A percentile compares a stretch with the other conserved stretches of the same genome.
Evolutionary conservation across 192 early-diverging fungal species (phyloP).

Genomic region (Backusella westeae): DNA sequence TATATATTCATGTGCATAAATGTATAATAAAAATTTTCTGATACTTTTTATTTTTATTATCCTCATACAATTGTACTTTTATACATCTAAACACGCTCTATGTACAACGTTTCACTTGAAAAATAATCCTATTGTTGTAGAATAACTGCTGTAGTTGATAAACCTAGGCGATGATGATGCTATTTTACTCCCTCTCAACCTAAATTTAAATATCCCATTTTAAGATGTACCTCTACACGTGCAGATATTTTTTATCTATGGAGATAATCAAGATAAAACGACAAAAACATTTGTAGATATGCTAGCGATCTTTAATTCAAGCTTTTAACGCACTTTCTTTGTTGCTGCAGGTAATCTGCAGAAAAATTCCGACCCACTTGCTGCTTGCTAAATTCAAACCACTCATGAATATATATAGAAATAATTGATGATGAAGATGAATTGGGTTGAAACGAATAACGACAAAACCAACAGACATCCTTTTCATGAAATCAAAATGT

Average conservation of each 20-base stretch:
- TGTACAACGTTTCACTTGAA: background rate
- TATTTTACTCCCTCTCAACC: background rate
- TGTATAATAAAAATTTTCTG: background rate
- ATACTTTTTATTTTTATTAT: background rate
- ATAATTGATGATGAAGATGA: background rate
- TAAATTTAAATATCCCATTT: background rate
- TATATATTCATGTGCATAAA: background rate
- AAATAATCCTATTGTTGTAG: background rate
- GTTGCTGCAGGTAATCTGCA: background rate
- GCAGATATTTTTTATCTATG: background rate
- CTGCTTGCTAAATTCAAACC: background rate
- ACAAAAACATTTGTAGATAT: background rate
- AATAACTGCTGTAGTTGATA: background rate
- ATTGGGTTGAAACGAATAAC: background rate
- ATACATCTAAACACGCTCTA: background rate
- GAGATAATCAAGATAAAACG: background rate
- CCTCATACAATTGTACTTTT: background rate
- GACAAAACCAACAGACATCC: background rate
- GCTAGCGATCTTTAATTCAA: background rate
- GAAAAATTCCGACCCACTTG: background rate
- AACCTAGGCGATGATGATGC: background rate
- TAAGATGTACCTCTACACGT: background rate
- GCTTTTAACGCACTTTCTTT: background rate
- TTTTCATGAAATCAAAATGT: background rate
- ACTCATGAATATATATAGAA: background rate